Evolutionary conservation across 2,329 filamentous ascomycete species (phyloP), one percentile per base, ranked within the genome.

Genomic region (Sporothrix variecibatus): DNA sequence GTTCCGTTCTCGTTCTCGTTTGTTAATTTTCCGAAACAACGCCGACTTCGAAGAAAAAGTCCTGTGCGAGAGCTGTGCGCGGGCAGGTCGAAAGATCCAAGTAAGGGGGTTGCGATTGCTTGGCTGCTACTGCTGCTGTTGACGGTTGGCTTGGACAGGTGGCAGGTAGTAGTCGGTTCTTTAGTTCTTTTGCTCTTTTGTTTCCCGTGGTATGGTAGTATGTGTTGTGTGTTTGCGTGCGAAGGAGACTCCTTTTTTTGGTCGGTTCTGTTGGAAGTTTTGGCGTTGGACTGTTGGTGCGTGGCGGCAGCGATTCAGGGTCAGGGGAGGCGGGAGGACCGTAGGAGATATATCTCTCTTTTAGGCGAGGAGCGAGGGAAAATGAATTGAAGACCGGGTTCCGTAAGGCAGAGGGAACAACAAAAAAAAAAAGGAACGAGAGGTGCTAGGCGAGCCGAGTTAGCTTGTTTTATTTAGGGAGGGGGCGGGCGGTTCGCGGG

Each of bases 401-500:
- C 62, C 38, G 38, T 67, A 46, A 67, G 62, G 62, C 62, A 67
- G 38, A 67, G 38, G 62, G 62, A 65, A 67, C 62, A 49, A 20
- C 15, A 49, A 9, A 49, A 49, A 9, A 49, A 49, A 49, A 34
- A 49, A 15, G 43, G 43, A 49, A 49, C 15, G 12, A 15, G 51
- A 67, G 40, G 62, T 67, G 62, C 62, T 67, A 67, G 62, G 38
- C 62, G 62, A 67, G 62, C 38, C 60, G 60, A 46, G 62, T 67
- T 67, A 67, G 62, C 62, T 67, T 67, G 62, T 67, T 46, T 67
- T 28, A 67, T 67, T 46, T 46, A 38, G 58, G 62, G 23, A 26
- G 38, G 62, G 62, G 62, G 8, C 38, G 62, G 62, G 62, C 62
- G 62, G 62, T 17, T 28, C 23, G 38, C 62, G 62, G 62, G 62